Conservation (phyloP, 345 rosid genomes). For the Psidium friedrichsthalianum region DNA sequence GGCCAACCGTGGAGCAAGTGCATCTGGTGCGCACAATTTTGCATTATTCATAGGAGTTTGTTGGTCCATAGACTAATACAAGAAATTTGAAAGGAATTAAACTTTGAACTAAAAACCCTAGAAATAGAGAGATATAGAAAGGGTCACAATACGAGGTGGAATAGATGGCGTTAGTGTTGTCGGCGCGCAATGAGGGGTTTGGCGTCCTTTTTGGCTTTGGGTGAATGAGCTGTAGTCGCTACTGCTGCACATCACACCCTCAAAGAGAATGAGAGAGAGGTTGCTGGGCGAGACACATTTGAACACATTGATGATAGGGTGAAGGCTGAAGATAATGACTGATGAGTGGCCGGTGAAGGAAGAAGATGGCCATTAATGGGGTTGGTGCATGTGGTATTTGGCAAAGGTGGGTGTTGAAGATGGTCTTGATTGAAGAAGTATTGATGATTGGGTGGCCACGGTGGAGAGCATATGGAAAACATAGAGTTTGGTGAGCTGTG, state of each 20-base stretch:
- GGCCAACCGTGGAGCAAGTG: not conserved
- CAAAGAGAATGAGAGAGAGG: not conserved
- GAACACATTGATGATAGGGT: not conserved
- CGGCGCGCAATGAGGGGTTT: not conserved
- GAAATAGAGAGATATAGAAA: not conserved
- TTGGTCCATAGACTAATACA: not conserved
- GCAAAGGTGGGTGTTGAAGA: not conserved
- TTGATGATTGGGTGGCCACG: not conserved
- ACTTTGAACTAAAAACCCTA: not conserved
- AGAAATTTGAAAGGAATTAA: not conserved
- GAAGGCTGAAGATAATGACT: not conserved
- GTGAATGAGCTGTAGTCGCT: not conserved
- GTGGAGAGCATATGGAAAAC: not conserved
- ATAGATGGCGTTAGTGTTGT: not conserved
- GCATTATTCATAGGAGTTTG: not conserved
- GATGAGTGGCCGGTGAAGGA: not conserved
- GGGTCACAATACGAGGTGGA: not conserved
- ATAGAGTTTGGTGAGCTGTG: not conserved
- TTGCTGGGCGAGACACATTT: not conserved
- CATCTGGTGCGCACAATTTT: not conserved
- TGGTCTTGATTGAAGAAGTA: not conserved
- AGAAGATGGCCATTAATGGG: not conserved
- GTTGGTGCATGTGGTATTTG: not conserved
- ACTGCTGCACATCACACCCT: not conserved
- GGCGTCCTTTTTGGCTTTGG: not conserved